Conservation (phyloP, 805 yeast species). For the Ogataea methanolica region DNA sequence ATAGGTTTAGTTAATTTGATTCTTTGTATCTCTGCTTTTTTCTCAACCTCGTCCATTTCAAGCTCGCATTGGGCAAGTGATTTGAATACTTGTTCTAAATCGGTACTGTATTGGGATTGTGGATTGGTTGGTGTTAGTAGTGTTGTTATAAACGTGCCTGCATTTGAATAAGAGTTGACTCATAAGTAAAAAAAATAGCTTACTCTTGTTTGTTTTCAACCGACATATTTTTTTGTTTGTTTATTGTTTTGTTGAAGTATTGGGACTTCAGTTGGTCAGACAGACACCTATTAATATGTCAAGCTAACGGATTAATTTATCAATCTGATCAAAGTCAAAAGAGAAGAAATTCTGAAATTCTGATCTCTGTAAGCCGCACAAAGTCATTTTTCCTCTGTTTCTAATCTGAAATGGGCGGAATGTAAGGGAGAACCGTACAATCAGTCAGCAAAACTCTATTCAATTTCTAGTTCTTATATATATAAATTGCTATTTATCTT, state of each 20-base stretch:
- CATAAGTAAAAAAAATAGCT: not conserved
- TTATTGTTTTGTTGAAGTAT: too few species aligned
- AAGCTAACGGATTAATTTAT: too few species aligned
- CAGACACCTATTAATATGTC: too few species aligned
- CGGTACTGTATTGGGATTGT: conserved; percentile 2
- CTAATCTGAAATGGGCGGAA: too few species aligned
- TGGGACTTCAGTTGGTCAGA: not conserved
- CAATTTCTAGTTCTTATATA: too few species aligned
- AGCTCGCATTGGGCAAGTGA: conserved; percentile 54
- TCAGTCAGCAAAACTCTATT: too few species aligned
- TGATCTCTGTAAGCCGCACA: too few species aligned
- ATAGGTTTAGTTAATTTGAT: conserved; percentile 51
- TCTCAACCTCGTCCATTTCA: conserved; percentile 55
- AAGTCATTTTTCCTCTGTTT: too few species aligned
- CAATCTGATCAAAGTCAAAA: too few species aligned
- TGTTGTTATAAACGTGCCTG: not conserved
- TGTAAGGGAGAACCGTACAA: too few species aligned
- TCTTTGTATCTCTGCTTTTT: conserved; percentile 52
- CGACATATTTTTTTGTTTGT: not conserved
- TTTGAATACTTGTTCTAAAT: conserved; percentile 37
- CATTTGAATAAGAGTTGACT: not conserved
- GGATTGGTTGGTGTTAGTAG: not conserved
- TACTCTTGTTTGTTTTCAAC: conserved; percentile 1
- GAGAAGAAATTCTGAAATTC: too few species aligned
- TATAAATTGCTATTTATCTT: not conserved